Conservation (phyloP, 1,139 yeast genomes). For the Suhomyces wounanorum region DNA sequence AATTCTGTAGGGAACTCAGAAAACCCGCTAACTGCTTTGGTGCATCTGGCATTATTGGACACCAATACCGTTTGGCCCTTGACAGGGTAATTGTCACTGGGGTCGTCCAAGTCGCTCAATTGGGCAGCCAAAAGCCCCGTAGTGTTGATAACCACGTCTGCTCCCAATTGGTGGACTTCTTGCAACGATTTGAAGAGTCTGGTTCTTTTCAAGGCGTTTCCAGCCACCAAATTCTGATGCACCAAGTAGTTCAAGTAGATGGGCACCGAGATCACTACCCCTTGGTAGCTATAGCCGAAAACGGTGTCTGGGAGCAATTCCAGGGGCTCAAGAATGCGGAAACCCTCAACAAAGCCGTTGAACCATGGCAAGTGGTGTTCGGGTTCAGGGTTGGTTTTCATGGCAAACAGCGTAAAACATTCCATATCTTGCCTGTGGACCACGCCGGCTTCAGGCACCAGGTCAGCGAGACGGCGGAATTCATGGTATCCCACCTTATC, state of each 20-base stretch:
- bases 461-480: constrained; percentile 40
- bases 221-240: constrained; percentile 37
- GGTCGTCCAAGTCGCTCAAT: constrained; percentile 36
- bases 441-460: constrained; percentile 50
- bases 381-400: constrained; percentile 15
- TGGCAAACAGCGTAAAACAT: constrained; percentile 31
- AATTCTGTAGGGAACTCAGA: constrained; percentile 37
- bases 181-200: constrained; percentile 15
- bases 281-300: constrained; percentile 46
- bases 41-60: constrained; percentile 36
- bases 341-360: constrained; percentile 37
- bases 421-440: constrained; percentile 33
- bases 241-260: constrained; percentile 50
- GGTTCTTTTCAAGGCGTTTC: constrained; percentile 38
- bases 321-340: constrained; percentile 24
- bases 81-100: constrained; percentile 31
- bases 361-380: constrained; percentile 48
- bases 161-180: constrained; percentile 19
- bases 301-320: constrained; percentile 36
- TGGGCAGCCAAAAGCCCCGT: constrained; percentile 42
- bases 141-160: constrained; percentile 48
- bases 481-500: constrained; percentile 46
- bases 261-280: constrained; percentile 53
- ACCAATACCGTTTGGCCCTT: constrained; percentile 35
- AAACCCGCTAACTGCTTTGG: constrained; percentile 31